These are phyloP conservation scores for Paecilomyces variotii DNA, from an alignment of 2,329 filamentous ascomycete genomes.

Conservation along the genomic window DNA sequence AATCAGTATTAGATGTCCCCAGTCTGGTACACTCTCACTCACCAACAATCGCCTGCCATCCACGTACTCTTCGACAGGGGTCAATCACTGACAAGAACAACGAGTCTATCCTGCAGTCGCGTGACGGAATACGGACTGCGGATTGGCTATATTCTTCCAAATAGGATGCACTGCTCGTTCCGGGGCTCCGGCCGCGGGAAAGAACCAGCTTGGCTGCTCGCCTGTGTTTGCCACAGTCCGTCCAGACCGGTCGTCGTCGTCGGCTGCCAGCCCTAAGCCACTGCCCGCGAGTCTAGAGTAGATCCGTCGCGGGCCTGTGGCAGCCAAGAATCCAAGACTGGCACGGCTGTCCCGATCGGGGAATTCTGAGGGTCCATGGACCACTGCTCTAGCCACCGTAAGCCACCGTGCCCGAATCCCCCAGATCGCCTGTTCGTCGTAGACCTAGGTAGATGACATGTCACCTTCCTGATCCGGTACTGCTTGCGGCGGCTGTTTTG, in stretches of 20 bases:
- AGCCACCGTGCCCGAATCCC: neutral
- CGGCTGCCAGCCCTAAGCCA: neutral
- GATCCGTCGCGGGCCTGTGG: neutral
- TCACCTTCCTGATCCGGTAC: neutral
- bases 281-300: neutral
- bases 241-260: neutral
- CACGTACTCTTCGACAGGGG: neutral
- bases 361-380: neutral
- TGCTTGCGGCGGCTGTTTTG: neutral
- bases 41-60: neutral
- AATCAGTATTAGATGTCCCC: too few relatives aligned
- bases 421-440: neutral
- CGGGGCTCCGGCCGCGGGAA: neutral
- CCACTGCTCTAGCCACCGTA: neutral
- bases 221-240: neutral
- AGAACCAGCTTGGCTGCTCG: neutral
- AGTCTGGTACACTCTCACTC: neutral
- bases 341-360: neutral
- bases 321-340: neutral
- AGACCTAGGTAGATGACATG: neutral
- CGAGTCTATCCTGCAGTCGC: neutral
- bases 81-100: neutral
- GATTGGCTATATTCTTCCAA: neutral
- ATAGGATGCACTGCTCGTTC: neutral
- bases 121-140: neutral